Conservation (phyloP, 768 basidiomycete genomes). For the Xerocomellus intermedius region DNA sequence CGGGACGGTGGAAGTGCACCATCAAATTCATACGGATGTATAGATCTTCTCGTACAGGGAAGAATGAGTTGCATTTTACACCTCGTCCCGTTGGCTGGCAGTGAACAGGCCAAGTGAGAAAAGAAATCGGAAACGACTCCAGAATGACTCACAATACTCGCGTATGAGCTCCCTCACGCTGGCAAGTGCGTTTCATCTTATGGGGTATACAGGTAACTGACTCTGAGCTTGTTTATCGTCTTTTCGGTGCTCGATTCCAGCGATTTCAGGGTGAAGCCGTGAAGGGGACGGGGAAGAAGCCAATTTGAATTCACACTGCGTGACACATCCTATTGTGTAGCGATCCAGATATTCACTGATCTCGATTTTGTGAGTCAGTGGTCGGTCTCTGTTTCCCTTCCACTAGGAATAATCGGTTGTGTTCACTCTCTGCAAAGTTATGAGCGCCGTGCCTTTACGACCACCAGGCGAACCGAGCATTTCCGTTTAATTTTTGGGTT, state of each 20-base stretch:
- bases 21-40: too few species aligned
- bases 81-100: neutral
- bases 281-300: neutral
- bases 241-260: neutral
- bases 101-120: neutral
- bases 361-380: neutral
- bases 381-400: neutral
- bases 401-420: neutral
- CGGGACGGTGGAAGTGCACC: neutral
- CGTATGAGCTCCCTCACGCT: neutral
- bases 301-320: slow-evolving; percentile 2
- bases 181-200: slow-evolving; percentile 1
- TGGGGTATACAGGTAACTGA: neutral
- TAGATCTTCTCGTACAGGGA: neutral
- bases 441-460: neutral
- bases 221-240: neutral
- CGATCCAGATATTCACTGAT: neutral
- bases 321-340: neutral
- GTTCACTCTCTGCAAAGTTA: neutral
- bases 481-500: neutral
- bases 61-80: neutral
- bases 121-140: neutral
- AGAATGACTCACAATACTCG: neutral
- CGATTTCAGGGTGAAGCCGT: neutral
- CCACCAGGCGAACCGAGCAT: neutral